phyloP scores from a whole-genome alignment of 208 protist species.

The Herpetomonas samuelpessoai region DNA sequence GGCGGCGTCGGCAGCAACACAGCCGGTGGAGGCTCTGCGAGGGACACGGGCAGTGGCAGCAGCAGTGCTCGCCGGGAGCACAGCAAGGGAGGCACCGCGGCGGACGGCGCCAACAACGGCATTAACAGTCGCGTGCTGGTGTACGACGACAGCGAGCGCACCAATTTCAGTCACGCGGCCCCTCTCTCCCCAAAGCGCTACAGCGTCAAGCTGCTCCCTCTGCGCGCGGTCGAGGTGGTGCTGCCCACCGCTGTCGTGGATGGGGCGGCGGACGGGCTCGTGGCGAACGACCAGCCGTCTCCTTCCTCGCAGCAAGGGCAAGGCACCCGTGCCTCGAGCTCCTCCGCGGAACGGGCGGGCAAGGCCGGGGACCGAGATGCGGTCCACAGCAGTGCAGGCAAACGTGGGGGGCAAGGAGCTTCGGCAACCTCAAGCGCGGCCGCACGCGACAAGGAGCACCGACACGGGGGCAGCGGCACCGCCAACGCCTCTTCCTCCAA shows the following conservation, averaged over 20 bases:
- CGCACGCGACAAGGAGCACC: background rate
- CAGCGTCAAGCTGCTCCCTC: background rate
- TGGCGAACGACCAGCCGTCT: background rate
- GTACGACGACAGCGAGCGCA: background rate
- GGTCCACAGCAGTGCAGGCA: background rate
- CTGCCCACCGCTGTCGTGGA: background rate
- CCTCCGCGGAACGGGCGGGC: no score
- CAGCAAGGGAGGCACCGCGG: background rate
- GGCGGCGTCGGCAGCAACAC: background rate
- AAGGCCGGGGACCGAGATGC: background rate
- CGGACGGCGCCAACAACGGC: background rate
- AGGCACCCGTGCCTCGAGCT: background rate
- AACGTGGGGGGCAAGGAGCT: background rate
- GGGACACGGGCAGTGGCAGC: background rate
- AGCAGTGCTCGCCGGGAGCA: background rate
- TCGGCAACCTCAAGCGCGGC: background rate
- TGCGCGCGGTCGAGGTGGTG: slow-evolving; percentile 7
- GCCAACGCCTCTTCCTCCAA: background rate
- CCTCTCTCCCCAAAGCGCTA: background rate
- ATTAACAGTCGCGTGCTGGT: background rate
- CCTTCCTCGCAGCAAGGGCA: background rate
- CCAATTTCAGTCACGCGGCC: slow-evolving; percentile 3
- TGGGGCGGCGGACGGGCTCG: background rate
- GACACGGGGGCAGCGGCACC: background rate
- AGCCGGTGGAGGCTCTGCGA: no score